These are phyloP conservation scores for Aspergillus fumigatiaffinis DNA, from an alignment of 2,329 filamentous ascomycete genomes.

Conservation along the genomic window DNA sequence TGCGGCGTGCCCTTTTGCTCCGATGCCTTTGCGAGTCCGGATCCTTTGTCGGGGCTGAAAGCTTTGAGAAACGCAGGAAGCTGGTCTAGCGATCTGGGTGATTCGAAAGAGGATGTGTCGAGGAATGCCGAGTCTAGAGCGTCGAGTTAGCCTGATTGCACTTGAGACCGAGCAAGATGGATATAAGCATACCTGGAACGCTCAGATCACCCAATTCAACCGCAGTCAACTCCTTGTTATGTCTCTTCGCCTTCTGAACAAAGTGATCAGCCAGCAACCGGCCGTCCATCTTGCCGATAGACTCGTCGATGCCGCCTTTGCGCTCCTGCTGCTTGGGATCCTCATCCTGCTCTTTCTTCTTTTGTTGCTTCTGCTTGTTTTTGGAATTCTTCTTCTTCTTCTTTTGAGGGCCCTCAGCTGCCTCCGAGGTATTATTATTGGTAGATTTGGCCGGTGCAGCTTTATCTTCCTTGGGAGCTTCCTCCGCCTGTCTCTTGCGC, in stretches of 20 bases:
- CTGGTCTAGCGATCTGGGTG: slow-evolving; percentile 64
- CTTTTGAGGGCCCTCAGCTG: slow-evolving; percentile 26
- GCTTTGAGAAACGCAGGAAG: slow-evolving; percentile 74
- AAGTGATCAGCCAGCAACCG: slow-evolving; percentile 81
- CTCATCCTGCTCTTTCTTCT: slow-evolving; percentile 21
- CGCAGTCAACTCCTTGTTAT: slow-evolving; percentile 73
- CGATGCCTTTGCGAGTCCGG: slow-evolving; percentile 60
- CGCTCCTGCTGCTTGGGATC: slow-evolving; percentile 47
- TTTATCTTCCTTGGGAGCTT: slow-evolving; percentile 25
- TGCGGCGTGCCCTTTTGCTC: slow-evolving; percentile 71
- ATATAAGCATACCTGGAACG: slow-evolving; percentile 60
- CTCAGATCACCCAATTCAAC: slow-evolving; percentile 82
- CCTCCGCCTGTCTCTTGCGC: slow-evolving; percentile 37
- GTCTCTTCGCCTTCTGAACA: slow-evolving; percentile 71
- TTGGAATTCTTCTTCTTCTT: slow-evolving; percentile 27
- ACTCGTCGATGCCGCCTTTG: slow-evolving; percentile 71
- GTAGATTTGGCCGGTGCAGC: slow-evolving; percentile 15
- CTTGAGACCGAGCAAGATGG: background rate
- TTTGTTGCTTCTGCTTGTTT: slow-evolving; percentile 52
- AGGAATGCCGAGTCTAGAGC: slow-evolving; percentile 66
- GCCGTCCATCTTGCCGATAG: slow-evolving; percentile 78
- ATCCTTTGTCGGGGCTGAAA: slow-evolving; percentile 50
- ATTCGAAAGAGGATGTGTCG: slow-evolving; percentile 73
- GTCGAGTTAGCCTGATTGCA: slow-evolving; percentile 4
- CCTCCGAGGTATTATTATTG: slow-evolving; percentile 10